A percentile compares a stretch with the other conserved stretches of the same genome.
phyloP scores from a whole-genome alignment of 768 basidiomycete genomes.

The Mycena capillaripes region DNA sequence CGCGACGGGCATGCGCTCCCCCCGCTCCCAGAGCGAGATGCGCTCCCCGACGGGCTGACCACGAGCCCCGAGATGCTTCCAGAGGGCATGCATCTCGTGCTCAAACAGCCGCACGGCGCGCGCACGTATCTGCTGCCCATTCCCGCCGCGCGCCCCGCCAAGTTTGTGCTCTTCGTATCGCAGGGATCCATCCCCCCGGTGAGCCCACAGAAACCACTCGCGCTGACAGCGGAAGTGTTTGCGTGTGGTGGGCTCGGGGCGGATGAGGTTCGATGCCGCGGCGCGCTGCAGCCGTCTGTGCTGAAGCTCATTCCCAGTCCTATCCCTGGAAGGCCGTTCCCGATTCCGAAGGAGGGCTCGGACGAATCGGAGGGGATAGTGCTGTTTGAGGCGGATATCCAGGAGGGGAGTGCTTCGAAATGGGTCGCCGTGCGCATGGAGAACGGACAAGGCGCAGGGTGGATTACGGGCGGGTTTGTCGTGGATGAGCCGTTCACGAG shows the following conservation, averaged over 20 bases:
- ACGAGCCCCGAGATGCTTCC: conserved; percentile 51
- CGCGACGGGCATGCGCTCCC: conserved; percentile 70
- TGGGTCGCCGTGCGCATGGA: conserved; percentile 71
- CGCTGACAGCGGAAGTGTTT: conserved; percentile 63
- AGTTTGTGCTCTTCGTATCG: conserved; percentile 71
- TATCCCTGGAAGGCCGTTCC: conserved; percentile 66
- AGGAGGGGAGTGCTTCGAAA: conserved; percentile 25
- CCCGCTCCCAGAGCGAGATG: neutral
- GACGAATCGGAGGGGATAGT: conserved; percentile 85
- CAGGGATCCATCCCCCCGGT: conserved; percentile 67
- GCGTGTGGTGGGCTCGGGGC: conserved; percentile 53
- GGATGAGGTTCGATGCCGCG: conserved; percentile 50
- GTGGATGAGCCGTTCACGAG: conserved; percentile 46
- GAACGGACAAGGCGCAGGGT: conserved; percentile 66
- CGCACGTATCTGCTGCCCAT: conserved; percentile 69
- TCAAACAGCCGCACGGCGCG: conserved; percentile 58
- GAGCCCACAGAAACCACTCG: conserved; percentile 61
- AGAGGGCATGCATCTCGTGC: conserved; percentile 52
- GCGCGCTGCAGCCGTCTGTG: conserved; percentile 55
- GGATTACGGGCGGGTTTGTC: conserved; percentile 73
- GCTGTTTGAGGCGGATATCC: conserved; percentile 68
- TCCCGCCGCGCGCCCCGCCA: conserved; percentile 38
- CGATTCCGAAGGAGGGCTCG: conserved; percentile 74
- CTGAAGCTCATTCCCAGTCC: conserved; percentile 78
- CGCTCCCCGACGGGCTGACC: conserved; percentile 39